A percentile compares a stretch with the other conserved stretches of the same genome.
Evolutionary conservation across 345 rosid species (phyloP).

Genomic region (Erodium maritimum): DNA sequence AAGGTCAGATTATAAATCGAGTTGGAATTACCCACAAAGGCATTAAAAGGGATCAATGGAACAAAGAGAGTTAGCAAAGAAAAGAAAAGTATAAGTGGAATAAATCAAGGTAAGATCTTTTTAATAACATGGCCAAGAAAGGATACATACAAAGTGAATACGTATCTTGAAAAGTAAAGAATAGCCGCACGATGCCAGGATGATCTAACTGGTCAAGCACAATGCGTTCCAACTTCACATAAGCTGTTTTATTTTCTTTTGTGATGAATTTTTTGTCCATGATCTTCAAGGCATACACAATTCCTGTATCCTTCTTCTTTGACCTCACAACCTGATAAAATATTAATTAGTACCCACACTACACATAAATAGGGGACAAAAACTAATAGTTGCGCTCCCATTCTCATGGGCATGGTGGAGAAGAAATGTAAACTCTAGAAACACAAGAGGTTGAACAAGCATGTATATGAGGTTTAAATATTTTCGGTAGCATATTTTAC

Average conservation of each 20-base stretch:
- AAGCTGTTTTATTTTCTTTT: conserved; percentile 92
- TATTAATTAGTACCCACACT: conserved; percentile 10
- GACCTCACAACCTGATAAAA: conserved; percentile 79
- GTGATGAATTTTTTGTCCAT: conserved; percentile 99
- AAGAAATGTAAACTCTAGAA: no score
- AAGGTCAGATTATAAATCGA: conserved; percentile 15
- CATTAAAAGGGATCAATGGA: not conserved
- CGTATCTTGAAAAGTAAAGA: conserved; percentile 83
- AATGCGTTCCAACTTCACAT: conserved; percentile 87
- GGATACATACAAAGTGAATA: conserved; percentile 77
- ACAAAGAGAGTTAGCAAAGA: not conserved
- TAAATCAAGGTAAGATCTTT: not conserved
- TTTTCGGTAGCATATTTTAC: no score
- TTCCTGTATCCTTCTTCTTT: conserved; percentile 80
- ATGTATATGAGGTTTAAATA: no score
- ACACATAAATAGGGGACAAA: not conserved
- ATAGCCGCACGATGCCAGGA: conserved; percentile 85
- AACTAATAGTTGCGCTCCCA: not conserved
- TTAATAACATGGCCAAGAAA: conserved; percentile 12
- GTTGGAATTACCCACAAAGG: conserved; percentile 6
- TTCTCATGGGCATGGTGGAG: not conserved
- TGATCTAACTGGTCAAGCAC: conserved; percentile 95
- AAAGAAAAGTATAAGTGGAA: not conserved
- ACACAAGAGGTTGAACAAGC: no score
- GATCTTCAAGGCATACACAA: conserved; percentile 82